A percentile compares a stretch with the other conserved stretches of the same genome.
Evolutionary conservation across 345 rosid species (phyloP).

Genomic region (Dipteronia dyeriana): DNA sequence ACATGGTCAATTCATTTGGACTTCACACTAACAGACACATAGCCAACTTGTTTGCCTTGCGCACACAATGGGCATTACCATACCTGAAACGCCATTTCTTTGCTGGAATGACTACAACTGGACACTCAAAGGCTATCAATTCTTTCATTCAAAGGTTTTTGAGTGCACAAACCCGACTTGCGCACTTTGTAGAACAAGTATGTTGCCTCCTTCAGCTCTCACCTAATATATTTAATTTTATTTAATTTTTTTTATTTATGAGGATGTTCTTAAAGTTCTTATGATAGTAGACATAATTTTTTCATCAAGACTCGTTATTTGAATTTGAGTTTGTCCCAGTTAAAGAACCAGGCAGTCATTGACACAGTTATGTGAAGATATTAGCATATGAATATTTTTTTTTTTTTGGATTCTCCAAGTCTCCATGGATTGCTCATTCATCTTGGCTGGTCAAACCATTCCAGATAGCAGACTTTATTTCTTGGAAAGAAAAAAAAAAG

Average conservation of each 20-base stretch:
- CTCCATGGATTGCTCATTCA: not conserved
- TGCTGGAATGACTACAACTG: conserved; percentile 78
- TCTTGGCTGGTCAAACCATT: not conserved
- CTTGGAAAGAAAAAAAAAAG: no score
- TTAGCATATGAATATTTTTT: not conserved
- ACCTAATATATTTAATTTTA: not conserved
- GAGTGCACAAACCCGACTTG: conserved; percentile 85
- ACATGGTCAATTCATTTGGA: conserved; percentile 80
- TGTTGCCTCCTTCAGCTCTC: conserved; percentile 25
- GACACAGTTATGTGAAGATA: not conserved
- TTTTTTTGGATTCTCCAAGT: not conserved
- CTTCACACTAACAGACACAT: conserved; percentile 86
- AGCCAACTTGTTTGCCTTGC: conserved; percentile 63
- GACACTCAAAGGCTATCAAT: conserved; percentile 81
- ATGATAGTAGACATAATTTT: not conserved
- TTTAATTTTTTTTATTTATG: not conserved
- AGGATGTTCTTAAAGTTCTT: not conserved
- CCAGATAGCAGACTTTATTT: not conserved
- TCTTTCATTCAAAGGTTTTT: conserved; percentile 92
- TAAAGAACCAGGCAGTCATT: no score
- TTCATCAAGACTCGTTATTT: not conserved
- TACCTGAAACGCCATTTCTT: conserved; percentile 85
- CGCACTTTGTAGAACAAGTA: conserved; percentile 94
- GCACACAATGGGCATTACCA: conserved; percentile 82
- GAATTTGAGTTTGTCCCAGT: not conserved